Percentiles rank a stretch among this genome's conserved stretches.
Conservation (phyloP, 257 asterid species). For the Penstemon davidsonii region DNA sequence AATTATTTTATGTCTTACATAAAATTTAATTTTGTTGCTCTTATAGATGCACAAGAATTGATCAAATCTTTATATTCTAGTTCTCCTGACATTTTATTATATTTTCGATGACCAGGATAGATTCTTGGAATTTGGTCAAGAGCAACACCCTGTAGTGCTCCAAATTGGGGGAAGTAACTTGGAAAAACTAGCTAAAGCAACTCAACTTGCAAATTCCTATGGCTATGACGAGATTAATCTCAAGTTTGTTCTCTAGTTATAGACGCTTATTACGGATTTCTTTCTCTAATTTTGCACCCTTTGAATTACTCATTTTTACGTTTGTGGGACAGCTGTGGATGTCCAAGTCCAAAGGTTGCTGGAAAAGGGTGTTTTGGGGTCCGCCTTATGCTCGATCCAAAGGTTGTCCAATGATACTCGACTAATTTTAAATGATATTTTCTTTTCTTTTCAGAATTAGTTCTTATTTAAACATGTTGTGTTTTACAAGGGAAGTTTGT, state of each 20-base stretch:
- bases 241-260: constrained; percentile 54
- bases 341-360: constrained; percentile 96
- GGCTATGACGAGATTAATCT: constrained; percentile 95
- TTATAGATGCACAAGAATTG: too few species aligned
- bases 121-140: constrained; percentile 81
- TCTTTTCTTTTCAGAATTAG: constrained; percentile 18
- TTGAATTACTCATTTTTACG: constrained; percentile 25
- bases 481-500: constrained; percentile 56
- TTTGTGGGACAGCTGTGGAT: constrained; percentile 75
- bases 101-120: constrained; percentile 63
- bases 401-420: constrained; percentile 52
- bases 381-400: constrained; percentile 94
- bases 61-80: too few species aligned
- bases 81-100: neutral
- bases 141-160: constrained; percentile 95
- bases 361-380: constrained; percentile 98
- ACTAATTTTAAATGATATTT: constrained; percentile 10
- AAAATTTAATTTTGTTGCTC: too few species aligned
- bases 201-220: constrained; percentile 77
- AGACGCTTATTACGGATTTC: constrained; percentile 7
- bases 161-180: constrained; percentile 93
- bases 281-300: constrained; percentile 9
- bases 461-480: constrained; percentile 41
- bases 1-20: too few species aligned
- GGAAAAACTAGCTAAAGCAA: constrained; percentile 83